Conservation (phyloP, 768 basidiomycete species). For the Pholiota molesta region DNA sequence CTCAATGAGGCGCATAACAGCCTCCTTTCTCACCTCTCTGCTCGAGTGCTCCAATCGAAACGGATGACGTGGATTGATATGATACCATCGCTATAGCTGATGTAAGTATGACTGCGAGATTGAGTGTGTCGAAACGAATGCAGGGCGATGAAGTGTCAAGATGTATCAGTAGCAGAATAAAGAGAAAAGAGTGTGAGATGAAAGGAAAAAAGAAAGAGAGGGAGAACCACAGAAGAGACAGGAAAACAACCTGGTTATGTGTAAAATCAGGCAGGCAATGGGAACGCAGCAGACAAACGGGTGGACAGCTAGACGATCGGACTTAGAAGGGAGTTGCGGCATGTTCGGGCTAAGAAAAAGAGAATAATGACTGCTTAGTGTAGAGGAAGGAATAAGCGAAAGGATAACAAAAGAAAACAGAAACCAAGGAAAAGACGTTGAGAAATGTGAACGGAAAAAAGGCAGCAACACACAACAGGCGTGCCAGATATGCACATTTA, state of each 20-base stretch:
- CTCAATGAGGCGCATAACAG: too few relatives aligned
- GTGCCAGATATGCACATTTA: slow-evolving; percentile 15
- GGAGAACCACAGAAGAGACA: slow-evolving; percentile 1
- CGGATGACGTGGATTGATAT: neutral
- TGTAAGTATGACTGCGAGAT: slow-evolving; percentile 14
- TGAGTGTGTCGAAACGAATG: slow-evolving; percentile 19
- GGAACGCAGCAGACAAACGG: slow-evolving; percentile 1
- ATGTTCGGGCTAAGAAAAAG: neutral
- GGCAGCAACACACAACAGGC: neutral
- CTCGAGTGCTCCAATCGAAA: too few relatives aligned
- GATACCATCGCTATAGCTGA: slow-evolving; percentile 8
- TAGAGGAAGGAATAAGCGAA: slow-evolving; percentile 6
- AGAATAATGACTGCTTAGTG: slow-evolving; percentile 6
- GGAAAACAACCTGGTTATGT: neutral
- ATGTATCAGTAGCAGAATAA: slow-evolving; percentile 23
- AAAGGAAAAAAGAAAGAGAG: slow-evolving; percentile 1
- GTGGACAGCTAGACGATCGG: neutral
- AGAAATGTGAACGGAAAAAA: neutral
- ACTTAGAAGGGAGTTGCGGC: neutral
- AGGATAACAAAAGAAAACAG: slow-evolving; percentile 16
- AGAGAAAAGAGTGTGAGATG: neutral
- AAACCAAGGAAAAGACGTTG: neutral
- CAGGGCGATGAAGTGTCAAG: slow-evolving; percentile 19
- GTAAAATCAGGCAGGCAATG: neutral
- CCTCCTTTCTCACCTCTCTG: too few relatives aligned